Evolutionary conservation across 2,329 filamentous ascomycete species (phyloP).

Genomic region (Calonectria pteridis): DNA sequence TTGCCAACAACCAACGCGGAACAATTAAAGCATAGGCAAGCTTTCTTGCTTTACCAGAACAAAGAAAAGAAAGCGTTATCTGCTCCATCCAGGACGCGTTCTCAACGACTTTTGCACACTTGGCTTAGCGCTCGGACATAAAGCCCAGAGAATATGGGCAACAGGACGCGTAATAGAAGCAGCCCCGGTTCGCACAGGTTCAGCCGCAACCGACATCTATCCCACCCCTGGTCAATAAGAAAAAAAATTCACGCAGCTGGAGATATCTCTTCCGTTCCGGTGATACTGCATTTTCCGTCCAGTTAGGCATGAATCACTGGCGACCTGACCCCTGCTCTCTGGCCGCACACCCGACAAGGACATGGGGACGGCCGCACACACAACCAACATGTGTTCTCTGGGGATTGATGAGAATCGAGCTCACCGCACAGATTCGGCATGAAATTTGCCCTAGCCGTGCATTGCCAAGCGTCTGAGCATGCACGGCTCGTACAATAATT

Average conservation of each 20-base stretch:
- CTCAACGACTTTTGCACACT: background rate
- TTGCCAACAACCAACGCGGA: background rate
- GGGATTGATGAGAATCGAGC: background rate
- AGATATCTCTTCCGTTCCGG: background rate
- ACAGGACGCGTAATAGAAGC: background rate
- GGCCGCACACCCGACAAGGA: background rate
- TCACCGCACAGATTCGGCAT: background rate
- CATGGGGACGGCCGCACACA: background rate
- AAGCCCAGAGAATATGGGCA: background rate
- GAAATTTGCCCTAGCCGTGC: background rate
- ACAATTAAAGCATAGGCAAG: background rate
- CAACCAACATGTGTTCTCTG: background rate
- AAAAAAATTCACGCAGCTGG: conserved; percentile 7
- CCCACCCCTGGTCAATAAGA: background rate
- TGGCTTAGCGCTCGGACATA: background rate
- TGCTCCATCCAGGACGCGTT: background rate
- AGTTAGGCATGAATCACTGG: background rate
- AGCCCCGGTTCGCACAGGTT: background rate
- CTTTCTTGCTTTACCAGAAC: background rate
- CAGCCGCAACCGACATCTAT: background rate
- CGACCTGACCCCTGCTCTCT: background rate
- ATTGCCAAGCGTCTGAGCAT: background rate
- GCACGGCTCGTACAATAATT: background rate
- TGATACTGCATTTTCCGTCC: background rate
- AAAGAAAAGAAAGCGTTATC: background rate